Conservation (phyloP, 139 green algal genomes). For the Coelastrella sp. region DNA sequence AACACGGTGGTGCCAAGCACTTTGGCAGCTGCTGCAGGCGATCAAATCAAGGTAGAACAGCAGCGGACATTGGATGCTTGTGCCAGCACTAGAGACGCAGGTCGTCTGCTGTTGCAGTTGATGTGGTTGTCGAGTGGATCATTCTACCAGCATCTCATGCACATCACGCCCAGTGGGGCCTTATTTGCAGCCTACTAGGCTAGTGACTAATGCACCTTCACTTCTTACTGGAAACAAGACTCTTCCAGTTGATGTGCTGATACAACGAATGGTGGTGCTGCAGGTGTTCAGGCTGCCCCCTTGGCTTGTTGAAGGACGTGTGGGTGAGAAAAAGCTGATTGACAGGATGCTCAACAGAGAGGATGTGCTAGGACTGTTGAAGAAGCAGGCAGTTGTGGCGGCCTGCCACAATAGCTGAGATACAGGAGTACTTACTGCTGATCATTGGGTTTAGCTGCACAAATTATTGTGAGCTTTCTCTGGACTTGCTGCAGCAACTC, state of each 20-base stretch:
- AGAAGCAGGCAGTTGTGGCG: slow-evolving; percentile 27
- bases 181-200: too few species aligned
- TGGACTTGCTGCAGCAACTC: too few species aligned
- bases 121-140: too few species aligned
- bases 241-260: neutral
- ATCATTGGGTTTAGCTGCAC: too few species aligned
- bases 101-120: too few species aligned
- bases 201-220: too few species aligned
- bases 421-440: too few species aligned
- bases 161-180: too few species aligned
- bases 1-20: slow-evolving; percentile 58
- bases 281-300: slow-evolving; percentile 19
- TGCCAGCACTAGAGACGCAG: too few species aligned
- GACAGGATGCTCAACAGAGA: slow-evolving; percentile 13
- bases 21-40: slow-evolving; percentile 58
- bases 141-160: too few species aligned
- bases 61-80: neutral
- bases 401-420: neutral
- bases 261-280: neutral
- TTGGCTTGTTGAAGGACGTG: neutral
- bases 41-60: slow-evolving; percentile 12
- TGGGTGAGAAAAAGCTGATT: slow-evolving; percentile 28
- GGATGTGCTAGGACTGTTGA: slow-evolving; percentile 15
- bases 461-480: too few species aligned
- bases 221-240: too few species aligned